Conservation (phyloP, 345 rosid genomes). For the Carallia brachiata region DNA sequence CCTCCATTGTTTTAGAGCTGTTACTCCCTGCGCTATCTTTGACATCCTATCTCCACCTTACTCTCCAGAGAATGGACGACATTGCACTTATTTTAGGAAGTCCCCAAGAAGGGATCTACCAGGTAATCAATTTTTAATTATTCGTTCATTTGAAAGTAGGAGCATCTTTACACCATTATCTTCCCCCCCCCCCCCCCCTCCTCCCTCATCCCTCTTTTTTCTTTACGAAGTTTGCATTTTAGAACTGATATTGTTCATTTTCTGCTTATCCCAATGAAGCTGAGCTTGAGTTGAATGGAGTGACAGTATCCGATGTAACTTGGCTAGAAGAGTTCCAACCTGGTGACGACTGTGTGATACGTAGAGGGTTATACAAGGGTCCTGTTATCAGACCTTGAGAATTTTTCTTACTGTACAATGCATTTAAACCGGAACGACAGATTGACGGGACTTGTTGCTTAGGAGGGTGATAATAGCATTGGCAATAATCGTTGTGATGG, state of each 20-base stretch:
- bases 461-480: too few species aligned
- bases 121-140: constrained; percentile 31
- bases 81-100: constrained; percentile 66
- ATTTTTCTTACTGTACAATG: neutral
- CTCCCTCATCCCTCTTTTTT: too few species aligned
- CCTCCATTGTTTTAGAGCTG: constrained; percentile 75
- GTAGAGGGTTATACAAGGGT: constrained; percentile 68
- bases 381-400: constrained; percentile 52
- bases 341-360: constrained; percentile 72
- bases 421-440: neutral
- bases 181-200: too few species aligned
- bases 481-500: too few species aligned
- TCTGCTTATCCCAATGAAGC: constrained; percentile 33
- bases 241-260: too few species aligned
- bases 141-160: neutral
- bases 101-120: constrained; percentile 52
- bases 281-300: constrained; percentile 57
- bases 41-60: constrained; percentile 77
- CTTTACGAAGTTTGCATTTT: neutral
- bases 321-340: constrained; percentile 90
- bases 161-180: neutral
- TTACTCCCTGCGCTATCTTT: constrained; percentile 69
- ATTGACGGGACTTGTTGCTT: too few species aligned
- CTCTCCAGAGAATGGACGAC: constrained; percentile 53
- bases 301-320: constrained; percentile 42